Conservation (phyloP, 441 rosid species). For the Jatropha multifida region DNA sequence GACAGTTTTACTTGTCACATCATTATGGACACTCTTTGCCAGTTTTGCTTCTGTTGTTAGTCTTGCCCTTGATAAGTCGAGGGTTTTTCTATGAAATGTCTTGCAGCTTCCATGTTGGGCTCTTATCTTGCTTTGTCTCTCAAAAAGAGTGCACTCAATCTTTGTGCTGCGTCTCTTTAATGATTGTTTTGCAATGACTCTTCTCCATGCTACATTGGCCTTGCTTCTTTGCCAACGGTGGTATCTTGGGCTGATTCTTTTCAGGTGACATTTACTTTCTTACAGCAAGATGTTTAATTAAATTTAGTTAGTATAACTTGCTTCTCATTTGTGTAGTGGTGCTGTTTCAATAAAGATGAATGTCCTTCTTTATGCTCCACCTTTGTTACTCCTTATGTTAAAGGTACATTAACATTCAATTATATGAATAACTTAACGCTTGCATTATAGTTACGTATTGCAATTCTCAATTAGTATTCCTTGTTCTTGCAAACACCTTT, state of each 20-base stretch:
- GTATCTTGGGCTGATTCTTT: slow-evolving; percentile 82
- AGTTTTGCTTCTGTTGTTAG: slow-evolving; percentile 3
- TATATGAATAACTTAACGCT: slow-evolving; percentile 12
- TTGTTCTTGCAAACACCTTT: slow-evolving; percentile 23
- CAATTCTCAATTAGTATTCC: slow-evolving; percentile 15
- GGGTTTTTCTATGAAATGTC: slow-evolving; percentile 15
- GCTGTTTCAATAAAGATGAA: slow-evolving; percentile 96
- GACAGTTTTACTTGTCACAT: not conserved
- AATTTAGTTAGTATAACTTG: slow-evolving; percentile 20
- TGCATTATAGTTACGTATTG: slow-evolving; percentile 11
- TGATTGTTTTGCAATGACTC: slow-evolving; percentile 86
- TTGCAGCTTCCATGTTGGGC: slow-evolving; percentile 98
- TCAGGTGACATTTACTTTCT: slow-evolving; percentile 51
- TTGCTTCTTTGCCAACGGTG: slow-evolving; percentile 60
- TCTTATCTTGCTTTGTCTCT: slow-evolving; percentile 68
- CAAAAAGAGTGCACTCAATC: slow-evolving; percentile 91
- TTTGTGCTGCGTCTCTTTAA: slow-evolving; percentile 96
- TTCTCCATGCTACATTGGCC: slow-evolving; percentile 77
- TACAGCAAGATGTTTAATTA: slow-evolving; percentile 11
- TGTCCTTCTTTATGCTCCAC: slow-evolving; percentile 86
- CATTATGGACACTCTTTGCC: not conserved
- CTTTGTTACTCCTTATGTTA: slow-evolving; percentile 71
- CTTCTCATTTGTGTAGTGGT: slow-evolving; percentile 38
- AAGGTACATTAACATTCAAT: slow-evolving; percentile 48
- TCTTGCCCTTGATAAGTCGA: not conserved